A percentile compares a stretch with the other conserved stretches of the same genome.
These are phyloP conservation scores for Cenchrus fungigraminus DNA, from an alignment of 176 grass and related monocot species.

Conservation along the genomic window DNA sequence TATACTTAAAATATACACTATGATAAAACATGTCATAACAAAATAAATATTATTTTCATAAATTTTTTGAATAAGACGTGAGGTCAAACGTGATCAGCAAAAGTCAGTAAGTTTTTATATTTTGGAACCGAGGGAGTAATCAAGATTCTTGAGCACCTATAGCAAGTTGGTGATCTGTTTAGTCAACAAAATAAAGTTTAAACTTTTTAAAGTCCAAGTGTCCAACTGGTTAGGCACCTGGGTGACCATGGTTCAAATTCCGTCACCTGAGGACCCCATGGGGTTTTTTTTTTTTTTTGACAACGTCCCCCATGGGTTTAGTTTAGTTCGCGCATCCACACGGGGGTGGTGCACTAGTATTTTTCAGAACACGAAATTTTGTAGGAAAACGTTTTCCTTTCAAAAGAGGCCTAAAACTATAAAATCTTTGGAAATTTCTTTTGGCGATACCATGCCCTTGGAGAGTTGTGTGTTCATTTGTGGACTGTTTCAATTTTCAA, in stretches of 20 bases:
- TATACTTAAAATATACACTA: no score
- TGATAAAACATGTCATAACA: no score
- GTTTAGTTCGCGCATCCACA: not conserved
- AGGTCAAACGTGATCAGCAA: no score
- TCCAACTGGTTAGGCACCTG: conserved; percentile 3
- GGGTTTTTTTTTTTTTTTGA: no score
- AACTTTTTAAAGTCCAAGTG: not conserved
- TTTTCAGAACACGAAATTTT: no score
- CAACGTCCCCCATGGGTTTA: not conserved
- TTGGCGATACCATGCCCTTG: not conserved
- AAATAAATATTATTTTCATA: no score
- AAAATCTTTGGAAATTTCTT: not conserved
- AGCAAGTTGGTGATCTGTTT: not conserved
- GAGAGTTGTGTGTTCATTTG: not conserved
- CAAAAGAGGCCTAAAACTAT: not conserved
- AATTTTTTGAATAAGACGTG: no score
- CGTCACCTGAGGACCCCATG: not conserved
- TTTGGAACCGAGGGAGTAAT: no score
- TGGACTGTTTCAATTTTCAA: not conserved
- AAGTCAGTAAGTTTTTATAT: no score
- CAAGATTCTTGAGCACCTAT: not conserved
- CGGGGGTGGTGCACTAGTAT: not conserved
- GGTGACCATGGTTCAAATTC: not conserved
- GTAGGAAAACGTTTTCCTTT: not conserved
- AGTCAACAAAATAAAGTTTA: not conserved